Evolutionary conservation across 352 stramenopile genomes (phyloP).

Genomic region (Achlya hypogyna): DNA sequence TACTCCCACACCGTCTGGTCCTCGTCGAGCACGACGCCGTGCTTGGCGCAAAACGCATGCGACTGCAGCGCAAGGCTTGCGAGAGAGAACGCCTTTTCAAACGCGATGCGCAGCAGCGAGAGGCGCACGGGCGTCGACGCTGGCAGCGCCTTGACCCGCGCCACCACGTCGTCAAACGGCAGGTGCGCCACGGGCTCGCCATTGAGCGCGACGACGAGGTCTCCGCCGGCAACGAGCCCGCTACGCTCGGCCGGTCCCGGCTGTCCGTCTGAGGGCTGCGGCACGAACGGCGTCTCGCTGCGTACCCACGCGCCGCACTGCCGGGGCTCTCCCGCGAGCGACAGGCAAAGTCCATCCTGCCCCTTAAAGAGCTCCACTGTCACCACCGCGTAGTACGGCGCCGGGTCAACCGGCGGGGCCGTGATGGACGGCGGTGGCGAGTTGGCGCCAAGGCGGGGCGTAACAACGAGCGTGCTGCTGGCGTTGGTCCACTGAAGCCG

Average conservation of each 20-base stretch:
- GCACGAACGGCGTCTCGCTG: constrained; percentile 64
- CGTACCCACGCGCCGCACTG: constrained; percentile 74
- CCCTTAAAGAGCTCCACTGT: constrained; percentile 33
- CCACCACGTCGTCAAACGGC: constrained; percentile 65
- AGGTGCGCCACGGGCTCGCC: constrained; percentile 36
- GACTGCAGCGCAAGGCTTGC: constrained; percentile 40
- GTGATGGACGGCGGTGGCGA: constrained; percentile 20
- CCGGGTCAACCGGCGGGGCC: constrained; percentile 23
- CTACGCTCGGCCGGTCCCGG: constrained; percentile 55
- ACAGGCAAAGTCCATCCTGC: constrained; percentile 66
- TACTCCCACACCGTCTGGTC: constrained; percentile 69
- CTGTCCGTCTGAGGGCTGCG: constrained; percentile 29
- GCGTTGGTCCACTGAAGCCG: constrained; percentile 50
- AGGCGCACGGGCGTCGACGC: constrained; percentile 36
- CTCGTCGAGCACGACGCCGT: constrained; percentile 38
- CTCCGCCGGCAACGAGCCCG: constrained; percentile 44
- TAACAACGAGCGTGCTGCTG: constrained; percentile 49
- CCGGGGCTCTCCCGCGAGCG: constrained; percentile 55
- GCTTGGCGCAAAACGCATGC: constrained; percentile 34
- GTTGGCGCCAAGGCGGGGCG: constrained; percentile 35
- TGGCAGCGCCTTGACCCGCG: constrained; percentile 45
- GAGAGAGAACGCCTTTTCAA: constrained; percentile 44
- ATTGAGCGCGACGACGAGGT: constrained; percentile 59
- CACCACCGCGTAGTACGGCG: constrained; percentile 27
- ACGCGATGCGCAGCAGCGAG: constrained; percentile 49